phyloP scores from a whole-genome alignment of 2,329 filamentous ascomycete genomes.

The Pseudonectria foliicola region DNA sequence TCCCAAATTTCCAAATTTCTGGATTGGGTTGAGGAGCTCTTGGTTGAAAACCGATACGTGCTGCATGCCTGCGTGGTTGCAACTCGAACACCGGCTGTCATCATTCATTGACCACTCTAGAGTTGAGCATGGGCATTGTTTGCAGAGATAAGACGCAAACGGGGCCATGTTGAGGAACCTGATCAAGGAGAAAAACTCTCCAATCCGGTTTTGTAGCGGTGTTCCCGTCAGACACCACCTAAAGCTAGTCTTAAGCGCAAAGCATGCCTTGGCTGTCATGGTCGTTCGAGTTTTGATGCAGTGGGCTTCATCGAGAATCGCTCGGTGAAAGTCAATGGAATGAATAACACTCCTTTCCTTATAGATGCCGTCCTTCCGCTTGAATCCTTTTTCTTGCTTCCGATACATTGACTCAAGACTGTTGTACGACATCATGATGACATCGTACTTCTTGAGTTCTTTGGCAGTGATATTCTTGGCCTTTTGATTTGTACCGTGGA shows the following conservation, averaged over 20 bases:
- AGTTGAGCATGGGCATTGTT: slow-evolving; percentile 70
- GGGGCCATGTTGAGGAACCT: slow-evolving; percentile 84
- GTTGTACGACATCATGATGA: slow-evolving; percentile 97
- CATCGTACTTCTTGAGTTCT: slow-evolving; percentile 75
- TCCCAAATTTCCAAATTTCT: slow-evolving; percentile 52
- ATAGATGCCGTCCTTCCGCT: slow-evolving; percentile 68
- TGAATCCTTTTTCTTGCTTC: slow-evolving; percentile 87
- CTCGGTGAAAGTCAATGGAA: slow-evolving; percentile 76
- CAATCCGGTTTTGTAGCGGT: slow-evolving; percentile 92
- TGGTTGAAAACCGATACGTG: slow-evolving; percentile 72
- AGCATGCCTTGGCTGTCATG: slow-evolving; percentile 90
- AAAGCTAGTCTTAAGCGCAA: slow-evolving; percentile 78
- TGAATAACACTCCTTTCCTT: slow-evolving; percentile 80
- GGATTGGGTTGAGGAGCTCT: slow-evolving; percentile 81
- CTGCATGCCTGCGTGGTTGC: slow-evolving; percentile 39
- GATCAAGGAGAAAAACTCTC: slow-evolving; percentile 91
- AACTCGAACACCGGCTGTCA: slow-evolving; percentile 62
- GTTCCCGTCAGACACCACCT: slow-evolving; percentile 97
- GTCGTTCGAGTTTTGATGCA: slow-evolving; percentile 88
- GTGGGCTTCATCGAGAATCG: slow-evolving; percentile 93
- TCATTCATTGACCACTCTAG: slow-evolving; percentile 78
- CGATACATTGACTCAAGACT: slow-evolving; percentile 85
- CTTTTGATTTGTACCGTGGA: slow-evolving; percentile 80
- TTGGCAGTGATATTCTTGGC: slow-evolving; percentile 68
- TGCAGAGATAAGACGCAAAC: slow-evolving; percentile 92